Evolutionary conservation across 2,329 filamentous ascomycete genomes (phyloP), one percentile per base, ranked within the genome.

Genomic region (Calycina marina): DNA sequence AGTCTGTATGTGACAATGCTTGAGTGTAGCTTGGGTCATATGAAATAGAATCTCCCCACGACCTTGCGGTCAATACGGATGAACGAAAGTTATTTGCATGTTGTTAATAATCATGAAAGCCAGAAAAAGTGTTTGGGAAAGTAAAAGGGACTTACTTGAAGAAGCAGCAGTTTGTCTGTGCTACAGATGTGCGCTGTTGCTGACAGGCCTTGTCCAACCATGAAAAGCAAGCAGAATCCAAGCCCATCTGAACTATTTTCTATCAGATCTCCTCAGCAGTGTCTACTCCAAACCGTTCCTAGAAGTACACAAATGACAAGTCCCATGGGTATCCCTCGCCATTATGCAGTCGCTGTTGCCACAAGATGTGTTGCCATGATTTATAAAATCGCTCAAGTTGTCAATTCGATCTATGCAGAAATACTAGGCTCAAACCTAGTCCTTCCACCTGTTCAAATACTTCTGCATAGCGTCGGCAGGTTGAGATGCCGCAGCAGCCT

Each of bases 371-470:
- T 22, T 22, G n/a, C n/a, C n/a, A n/a, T n/a, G n/a, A n/a, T n/a
- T n/a, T n/a, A 22, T 22, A n/a, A 22, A 22, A 9, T 22, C 20
- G 20, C 20, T 22, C n/a, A n/a, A 22, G n/a, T 22, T 8, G n/a
- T 22, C 20, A 22, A 22, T 22, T n/a, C 20, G 8, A 8, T n/a
- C 2, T 9, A 8, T 22, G 8, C 20, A 8, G 20, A 22, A n/a
- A n/a, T n/a, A n/a, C 3, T 22, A n/a, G 8, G 3, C 3, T 22
- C 20, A n/a, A 22, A n/a, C 20, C 26, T 44, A 56, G 39, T 57
- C 55, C 40, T 53, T 56, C 55, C 55, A 57, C 28, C 55, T 50
- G 31, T 48, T 49, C 28, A 57, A 42, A 35, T 50, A 56, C 34
- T 40, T 55, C 29, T 46, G 40, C 54, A 56, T 56, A 24, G 52